Conservation (phyloP, 169 alveolate species). For the Eimeria mitis region DNA sequence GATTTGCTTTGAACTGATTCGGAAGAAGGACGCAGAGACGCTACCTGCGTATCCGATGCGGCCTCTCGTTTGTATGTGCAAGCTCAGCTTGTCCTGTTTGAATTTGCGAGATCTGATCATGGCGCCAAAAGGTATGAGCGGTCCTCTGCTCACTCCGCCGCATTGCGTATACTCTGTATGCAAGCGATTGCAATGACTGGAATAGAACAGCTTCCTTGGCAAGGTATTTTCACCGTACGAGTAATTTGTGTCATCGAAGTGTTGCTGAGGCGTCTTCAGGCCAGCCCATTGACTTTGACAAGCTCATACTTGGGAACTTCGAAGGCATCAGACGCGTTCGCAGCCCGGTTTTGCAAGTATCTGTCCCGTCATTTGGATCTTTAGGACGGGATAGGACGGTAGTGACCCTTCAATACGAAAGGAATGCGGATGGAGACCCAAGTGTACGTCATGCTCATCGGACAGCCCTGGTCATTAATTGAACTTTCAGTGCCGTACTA, state of each 20-base stretch:
- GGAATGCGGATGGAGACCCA: conserved; percentile 77
- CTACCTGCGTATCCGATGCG: conserved; percentile 92
- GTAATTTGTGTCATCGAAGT: neutral
- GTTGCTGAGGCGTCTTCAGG: conserved; percentile 26
- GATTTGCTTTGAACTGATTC: conserved; percentile 90
- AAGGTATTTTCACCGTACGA: neutral
- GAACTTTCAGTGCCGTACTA: neutral
- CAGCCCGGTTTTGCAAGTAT: conserved; percentile 54
- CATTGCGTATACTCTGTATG: neutral
- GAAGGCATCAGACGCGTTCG: conserved; percentile 76
- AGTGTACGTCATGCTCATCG: conserved; percentile 12
- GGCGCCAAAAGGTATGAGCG: conserved; percentile 79
- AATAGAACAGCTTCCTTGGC: neutral
- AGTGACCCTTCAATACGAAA: conserved; percentile 39
- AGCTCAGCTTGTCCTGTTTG: conserved; percentile 86
- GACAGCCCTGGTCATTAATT: neutral
- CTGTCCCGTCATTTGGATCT: conserved; percentile 73
- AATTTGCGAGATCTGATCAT: conserved; percentile 88
- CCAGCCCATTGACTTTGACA: conserved; percentile 64
- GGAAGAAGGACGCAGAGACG: conserved; percentile 88
- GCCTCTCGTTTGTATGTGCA: conserved; percentile 89
- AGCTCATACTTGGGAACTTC: conserved; percentile 21
- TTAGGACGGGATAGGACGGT: conserved; percentile 56
- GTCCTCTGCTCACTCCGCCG: neutral
- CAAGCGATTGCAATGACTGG: neutral